A percentile compares a stretch with the other conserved stretches of the same genome.
phyloP scores from a whole-genome alignment of 176 grass and related monocot genomes.

The Avena atlantica region DNA sequence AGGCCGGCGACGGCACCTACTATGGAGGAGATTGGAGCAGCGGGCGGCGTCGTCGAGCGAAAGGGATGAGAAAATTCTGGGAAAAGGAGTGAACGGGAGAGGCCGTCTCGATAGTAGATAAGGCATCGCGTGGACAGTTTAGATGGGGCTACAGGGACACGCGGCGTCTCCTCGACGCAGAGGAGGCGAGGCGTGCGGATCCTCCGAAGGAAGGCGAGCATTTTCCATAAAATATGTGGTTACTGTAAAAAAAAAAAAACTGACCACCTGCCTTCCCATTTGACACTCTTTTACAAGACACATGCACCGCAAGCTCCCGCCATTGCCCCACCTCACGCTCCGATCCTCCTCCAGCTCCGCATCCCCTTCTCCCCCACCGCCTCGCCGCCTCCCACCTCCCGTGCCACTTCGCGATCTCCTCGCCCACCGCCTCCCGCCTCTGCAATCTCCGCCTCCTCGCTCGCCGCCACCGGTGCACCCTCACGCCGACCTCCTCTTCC shows the following conservation, averaged over 20 bases:
- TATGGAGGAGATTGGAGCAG: too few species aligned
- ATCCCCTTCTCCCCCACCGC: background rate
- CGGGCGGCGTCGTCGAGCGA: too few species aligned
- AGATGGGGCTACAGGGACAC: too few species aligned
- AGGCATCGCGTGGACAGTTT: too few species aligned
- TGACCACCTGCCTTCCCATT: background rate
- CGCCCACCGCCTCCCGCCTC: constrained; percentile 26
- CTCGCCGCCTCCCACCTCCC: constrained; percentile 31
- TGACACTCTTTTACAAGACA: background rate
- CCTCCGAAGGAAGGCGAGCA: too few species aligned
- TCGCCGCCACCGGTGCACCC: constrained; percentile 26
- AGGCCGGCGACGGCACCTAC: too few species aligned
- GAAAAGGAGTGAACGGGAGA: too few species aligned
- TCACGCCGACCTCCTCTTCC: constrained; percentile 23
- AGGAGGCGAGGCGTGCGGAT: too few species aligned
- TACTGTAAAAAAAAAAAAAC: background rate
- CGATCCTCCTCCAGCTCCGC: background rate
- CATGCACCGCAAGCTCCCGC: constrained; percentile 57
- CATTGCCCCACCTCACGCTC: constrained; percentile 31
- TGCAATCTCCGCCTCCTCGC: background rate
- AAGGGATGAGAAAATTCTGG: too few species aligned
- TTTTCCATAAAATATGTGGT: too few species aligned
- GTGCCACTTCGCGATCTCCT: constrained; percentile 36
- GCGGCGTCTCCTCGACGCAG: too few species aligned
- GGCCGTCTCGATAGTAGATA: too few species aligned